These are phyloP conservation scores for Nemania bipapillata DNA, from an alignment of 2,329 filamentous ascomycete genomes.

Conservation along the genomic window DNA sequence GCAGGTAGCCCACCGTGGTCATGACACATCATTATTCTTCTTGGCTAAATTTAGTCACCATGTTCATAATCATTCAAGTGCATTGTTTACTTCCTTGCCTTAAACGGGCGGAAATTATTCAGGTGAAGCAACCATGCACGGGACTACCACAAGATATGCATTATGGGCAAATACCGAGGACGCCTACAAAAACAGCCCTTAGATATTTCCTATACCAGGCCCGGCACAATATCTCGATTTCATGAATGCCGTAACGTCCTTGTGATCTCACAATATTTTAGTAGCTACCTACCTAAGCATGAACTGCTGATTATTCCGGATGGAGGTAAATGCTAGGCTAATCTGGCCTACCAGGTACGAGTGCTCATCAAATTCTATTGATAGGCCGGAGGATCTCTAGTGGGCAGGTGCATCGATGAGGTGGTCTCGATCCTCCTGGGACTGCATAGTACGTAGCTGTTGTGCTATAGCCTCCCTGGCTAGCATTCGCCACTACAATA, in stretches of 20 bases:
- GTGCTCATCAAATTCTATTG: constrained; percentile 26
- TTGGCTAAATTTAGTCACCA: not conserved
- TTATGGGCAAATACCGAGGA: no score
- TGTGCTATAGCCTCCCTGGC: not conserved
- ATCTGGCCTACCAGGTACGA: constrained; percentile 40
- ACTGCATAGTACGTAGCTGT: not conserved
- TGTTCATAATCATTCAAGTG: not conserved
- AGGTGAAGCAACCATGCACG: not conserved
- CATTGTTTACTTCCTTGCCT: not conserved
- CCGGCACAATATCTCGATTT: not conserved
- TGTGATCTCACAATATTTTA: no score
- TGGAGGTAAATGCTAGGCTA: not conserved
- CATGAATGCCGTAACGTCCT: no score
- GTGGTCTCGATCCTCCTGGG: constrained; percentile 1
- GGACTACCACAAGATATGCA: not conserved
- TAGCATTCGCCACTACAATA: not conserved
- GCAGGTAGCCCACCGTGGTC: not conserved
- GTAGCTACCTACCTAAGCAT: not conserved
- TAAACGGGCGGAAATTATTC: not conserved
- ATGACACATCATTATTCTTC: not conserved
- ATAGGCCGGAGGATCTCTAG: not conserved
- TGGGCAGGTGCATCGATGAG: not conserved
- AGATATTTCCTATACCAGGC: no score
- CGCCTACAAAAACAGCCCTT: no score
- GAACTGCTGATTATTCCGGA: not conserved